A percentile compares a stretch with the other conserved stretches of the same genome.
Evolutionary conservation across 2,329 filamentous ascomycete genomes (phyloP).

Genomic region (Moelleriella libera): DNA sequence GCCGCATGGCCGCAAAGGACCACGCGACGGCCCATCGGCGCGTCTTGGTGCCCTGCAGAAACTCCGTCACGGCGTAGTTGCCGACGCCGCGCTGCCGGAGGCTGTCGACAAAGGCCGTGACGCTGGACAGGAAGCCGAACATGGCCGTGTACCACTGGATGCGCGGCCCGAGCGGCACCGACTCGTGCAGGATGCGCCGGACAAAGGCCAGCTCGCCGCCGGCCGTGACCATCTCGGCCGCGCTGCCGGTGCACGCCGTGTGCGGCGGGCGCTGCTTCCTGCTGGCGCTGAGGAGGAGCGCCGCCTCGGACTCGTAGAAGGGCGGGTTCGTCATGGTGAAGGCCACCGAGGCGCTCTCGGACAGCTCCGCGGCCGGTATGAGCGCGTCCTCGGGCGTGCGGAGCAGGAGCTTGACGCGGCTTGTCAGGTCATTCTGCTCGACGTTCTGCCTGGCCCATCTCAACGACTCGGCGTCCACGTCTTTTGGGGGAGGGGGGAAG

Average conservation of each 20-base stretch:
- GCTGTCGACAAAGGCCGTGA: constrained; percentile 46
- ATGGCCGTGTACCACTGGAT: constrained; percentile 86
- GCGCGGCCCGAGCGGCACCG: constrained; percentile 38
- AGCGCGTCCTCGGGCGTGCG: constrained; percentile 38
- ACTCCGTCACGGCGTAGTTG: constrained; percentile 73
- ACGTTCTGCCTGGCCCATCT: constrained; percentile 55
- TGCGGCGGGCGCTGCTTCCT: constrained; percentile 55
- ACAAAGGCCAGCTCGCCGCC: constrained; percentile 73
- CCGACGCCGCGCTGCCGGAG: constrained; percentile 41
- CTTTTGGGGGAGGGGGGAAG: constrained; percentile 18
- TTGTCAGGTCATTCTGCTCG: constrained; percentile 45
- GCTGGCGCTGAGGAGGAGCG: constrained; percentile 51
- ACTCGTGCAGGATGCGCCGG: constrained; percentile 55
- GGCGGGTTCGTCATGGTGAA: constrained; percentile 94
- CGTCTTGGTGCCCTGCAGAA: constrained; percentile 67
- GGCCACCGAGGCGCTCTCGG: constrained; percentile 35
- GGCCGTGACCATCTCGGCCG: constrained; percentile 70
- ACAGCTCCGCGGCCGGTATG: constrained; percentile 46
- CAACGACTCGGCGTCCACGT: constrained; percentile 63
- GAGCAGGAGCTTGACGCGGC: constrained; percentile 49
- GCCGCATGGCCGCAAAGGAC: constrained; percentile 61
- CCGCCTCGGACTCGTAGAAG: constrained; percentile 66
- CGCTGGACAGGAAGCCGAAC: constrained; percentile 67
- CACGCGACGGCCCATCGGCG: constrained; percentile 79
- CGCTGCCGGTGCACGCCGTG: constrained; percentile 62